Evolutionary conservation across 1,139 yeast species (phyloP), one percentile per base, ranked within the genome.

Genomic region (Blastobotrys raffinosifermentans): DNA sequence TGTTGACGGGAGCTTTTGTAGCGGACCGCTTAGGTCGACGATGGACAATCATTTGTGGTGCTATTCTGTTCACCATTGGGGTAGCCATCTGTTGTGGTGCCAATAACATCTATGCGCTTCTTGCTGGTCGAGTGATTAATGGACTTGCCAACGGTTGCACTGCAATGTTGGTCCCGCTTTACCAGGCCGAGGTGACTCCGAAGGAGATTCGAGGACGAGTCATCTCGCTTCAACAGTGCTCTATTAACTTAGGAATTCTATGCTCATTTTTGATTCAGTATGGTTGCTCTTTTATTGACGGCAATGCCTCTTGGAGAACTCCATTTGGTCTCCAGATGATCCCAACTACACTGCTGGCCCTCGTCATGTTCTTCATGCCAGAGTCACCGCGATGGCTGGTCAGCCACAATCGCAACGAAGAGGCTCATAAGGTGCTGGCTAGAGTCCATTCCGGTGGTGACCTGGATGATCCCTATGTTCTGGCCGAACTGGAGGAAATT

Each of bases 201-300:
- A 73, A 75, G 20, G 61, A 60, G 29, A 71, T 67, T 18, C 67
- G 83, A 54, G 83, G 83, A 41, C 22, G 46, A 13, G 30, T 38
- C 19, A 37, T 42, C 16, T 42, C 45, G 20, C 63, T 79, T 38
- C 52, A 48, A 23, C 51, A 47, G 32, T 46, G 48, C 18, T 39
- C 40, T 11, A 46, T 48, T 29, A 47, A 47, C 19, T 43, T 48
- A 21, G 87, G 87, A 51, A 78, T 84, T 30, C 69, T 75, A 55
- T 64, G 79, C 55, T 83, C 87, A 14, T 80, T 81, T 65, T 80
- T 89, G 89, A 64, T 78, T 45, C 87, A 80, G 54, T 81, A 77
- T 53, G 91, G 89, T 14, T 67, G 80, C 34, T 74, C 81, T 4
- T 79, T 73, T 50, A 73, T 74, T 39, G 53, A 56, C 43, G 58